A percentile compares a stretch with the other conserved stretches of the same genome.
Evolutionary conservation across 345 rosid genomes (phyloP).

Genomic region (Murraya koenigii): DNA sequence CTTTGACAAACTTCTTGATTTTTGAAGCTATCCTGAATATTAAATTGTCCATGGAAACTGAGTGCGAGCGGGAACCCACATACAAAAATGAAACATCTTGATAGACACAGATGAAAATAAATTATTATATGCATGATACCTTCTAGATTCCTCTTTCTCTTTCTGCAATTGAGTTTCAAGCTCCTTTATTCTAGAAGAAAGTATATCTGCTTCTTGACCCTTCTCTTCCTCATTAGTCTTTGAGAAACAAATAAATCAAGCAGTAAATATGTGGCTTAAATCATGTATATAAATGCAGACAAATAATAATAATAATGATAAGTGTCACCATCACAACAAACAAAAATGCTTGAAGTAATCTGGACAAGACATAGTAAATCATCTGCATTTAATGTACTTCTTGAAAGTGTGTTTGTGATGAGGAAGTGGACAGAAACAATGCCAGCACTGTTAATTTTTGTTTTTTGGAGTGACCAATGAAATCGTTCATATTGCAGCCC

Average conservation of each 20-base stretch:
- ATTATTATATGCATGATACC: slow-evolving; percentile 36
- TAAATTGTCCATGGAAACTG: slow-evolving; percentile 16
- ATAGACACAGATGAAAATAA: slow-evolving; percentile 3
- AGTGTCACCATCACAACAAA: slow-evolving; percentile 5
- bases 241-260: slow-evolving; percentile 14
- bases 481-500: not conserved
- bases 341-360: not conserved
- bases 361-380: not conserved
- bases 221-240: slow-evolving; percentile 58
- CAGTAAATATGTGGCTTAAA: slow-evolving; percentile 4
- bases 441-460: not conserved
- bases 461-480: not conserved
- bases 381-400: not conserved
- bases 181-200: slow-evolving; percentile 64
- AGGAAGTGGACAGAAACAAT: not conserved
- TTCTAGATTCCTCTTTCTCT: slow-evolving; percentile 75
- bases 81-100: not conserved
- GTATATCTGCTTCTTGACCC: slow-evolving; percentile 66
- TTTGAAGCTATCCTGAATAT: slow-evolving; percentile 66
- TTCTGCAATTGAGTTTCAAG: slow-evolving; percentile 64
- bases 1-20: slow-evolving; percentile 73
- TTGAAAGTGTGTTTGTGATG: not conserved
- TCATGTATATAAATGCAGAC: not conserved
- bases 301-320: not conserved
- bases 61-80: slow-evolving; percentile 18